Conservation (phyloP, 495 filamentous ascomycete species). For the Lophiostoma macrostomum region DNA sequence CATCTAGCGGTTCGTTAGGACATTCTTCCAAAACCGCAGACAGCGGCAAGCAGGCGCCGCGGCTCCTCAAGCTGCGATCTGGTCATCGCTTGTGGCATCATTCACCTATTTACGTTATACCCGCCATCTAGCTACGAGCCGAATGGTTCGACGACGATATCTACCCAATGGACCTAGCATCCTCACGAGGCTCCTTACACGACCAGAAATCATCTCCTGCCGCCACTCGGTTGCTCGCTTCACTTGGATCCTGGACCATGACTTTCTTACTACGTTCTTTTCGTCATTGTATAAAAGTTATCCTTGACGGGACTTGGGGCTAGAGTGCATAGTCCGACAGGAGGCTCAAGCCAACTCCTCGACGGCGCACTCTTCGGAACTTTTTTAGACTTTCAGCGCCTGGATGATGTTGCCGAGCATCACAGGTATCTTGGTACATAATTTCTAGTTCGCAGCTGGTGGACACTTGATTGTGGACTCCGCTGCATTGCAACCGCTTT, state of each 20-base stretch:
- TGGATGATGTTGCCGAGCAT: too few species aligned
- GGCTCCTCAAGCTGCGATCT: constrained; percentile 8
- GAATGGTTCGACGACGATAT: too few species aligned
- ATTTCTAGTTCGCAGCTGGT: not conserved
- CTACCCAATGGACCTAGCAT: too few species aligned
- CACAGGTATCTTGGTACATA: too few species aligned
- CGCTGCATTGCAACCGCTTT: too few species aligned
- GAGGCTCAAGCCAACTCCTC: too few species aligned
- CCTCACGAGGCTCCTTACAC: too few species aligned
- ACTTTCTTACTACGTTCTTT: not conserved
- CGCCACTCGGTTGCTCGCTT: too few species aligned
- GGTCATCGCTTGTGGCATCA: constrained; percentile 18
- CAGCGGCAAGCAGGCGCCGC: not conserved
- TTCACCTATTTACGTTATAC: not conserved
- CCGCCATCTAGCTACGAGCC: not conserved
- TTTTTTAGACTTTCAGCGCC: too few species aligned
- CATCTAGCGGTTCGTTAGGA: constrained; percentile 7
- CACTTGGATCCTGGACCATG: not conserved
- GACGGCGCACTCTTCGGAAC: too few species aligned
- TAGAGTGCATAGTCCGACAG: too few species aligned
- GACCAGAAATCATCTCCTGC: too few species aligned
- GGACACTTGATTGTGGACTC: not conserved
- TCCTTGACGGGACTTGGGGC: not conserved
- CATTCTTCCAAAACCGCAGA: not conserved
- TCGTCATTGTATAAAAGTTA: constrained; percentile 1